A percentile compares a stretch with the other conserved stretches of the same genome.
Evolutionary conservation across 2,329 filamentous ascomycete species (phyloP).

Genomic region (Aspergillus fumigatiaffinis): DNA sequence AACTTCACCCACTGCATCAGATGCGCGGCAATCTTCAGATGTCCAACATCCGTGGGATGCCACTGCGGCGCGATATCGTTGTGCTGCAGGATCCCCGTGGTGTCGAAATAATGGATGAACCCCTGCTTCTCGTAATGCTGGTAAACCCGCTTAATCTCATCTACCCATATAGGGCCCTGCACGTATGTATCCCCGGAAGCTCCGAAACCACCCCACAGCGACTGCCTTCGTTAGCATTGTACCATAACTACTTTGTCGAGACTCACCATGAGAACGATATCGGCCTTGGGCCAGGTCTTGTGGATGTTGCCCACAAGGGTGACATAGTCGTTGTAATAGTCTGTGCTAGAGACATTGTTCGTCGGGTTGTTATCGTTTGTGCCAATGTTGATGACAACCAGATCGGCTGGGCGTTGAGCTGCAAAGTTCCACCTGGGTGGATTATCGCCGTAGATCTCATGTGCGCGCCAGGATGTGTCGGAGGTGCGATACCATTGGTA

Average conservation of each 20-base stretch:
- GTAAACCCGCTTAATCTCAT: slow-evolving; percentile 46
- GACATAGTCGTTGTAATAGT: slow-evolving; percentile 39
- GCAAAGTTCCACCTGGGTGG: slow-evolving; percentile 25
- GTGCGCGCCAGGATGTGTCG: slow-evolving; percentile 49
- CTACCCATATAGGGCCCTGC: slow-evolving; percentile 45
- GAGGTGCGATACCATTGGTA: slow-evolving; percentile 57
- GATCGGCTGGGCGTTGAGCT: slow-evolving; percentile 28
- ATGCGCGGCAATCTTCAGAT: slow-evolving; percentile 58
- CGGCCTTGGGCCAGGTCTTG: slow-evolving; percentile 36
- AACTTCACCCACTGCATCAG: slow-evolving; percentile 55
- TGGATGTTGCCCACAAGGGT: slow-evolving; percentile 40
- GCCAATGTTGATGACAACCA: slow-evolving; percentile 45
- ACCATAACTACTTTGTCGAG: no score
- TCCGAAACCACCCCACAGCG: slow-evolving; percentile 53
- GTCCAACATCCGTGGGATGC: slow-evolving; percentile 59
- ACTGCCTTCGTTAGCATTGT: slow-evolving; percentile 27
- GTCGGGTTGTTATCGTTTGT: slow-evolving; percentile 43
- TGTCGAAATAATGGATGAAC: slow-evolving; percentile 49
- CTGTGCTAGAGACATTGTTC: slow-evolving; percentile 36
- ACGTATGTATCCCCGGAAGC: slow-evolving; percentile 49
- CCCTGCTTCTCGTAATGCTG: slow-evolving; percentile 3
- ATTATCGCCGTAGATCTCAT: slow-evolving; percentile 35
- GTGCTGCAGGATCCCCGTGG: slow-evolving; percentile 57
- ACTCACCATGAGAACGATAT: slow-evolving; percentile 38
- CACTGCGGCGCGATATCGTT: slow-evolving; percentile 57